Evolutionary conservation across 2,329 filamentous ascomycete species (phyloP).

Genomic region (Ophiocordyceps camponoti-floridani): DNA sequence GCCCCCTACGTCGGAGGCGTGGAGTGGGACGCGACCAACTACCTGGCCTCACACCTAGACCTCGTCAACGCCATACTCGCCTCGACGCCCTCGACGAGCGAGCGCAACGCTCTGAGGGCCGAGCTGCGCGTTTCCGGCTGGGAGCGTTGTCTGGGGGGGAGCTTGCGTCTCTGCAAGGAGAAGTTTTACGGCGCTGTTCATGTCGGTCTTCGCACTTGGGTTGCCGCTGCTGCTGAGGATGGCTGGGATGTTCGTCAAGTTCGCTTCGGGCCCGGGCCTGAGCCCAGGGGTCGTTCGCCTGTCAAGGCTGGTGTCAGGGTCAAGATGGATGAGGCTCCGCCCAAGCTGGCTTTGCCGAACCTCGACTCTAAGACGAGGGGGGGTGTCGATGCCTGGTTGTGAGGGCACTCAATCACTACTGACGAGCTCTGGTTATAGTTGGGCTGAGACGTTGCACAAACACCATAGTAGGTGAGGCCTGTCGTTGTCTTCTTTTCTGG

Average conservation of each 20-base stretch:
- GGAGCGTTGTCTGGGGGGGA: constrained; percentile 76
- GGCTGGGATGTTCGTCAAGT: constrained; percentile 75
- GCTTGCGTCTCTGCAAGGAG: constrained; percentile 81
- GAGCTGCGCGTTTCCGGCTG: constrained; percentile 72
- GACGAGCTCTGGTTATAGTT: too few relatives aligned
- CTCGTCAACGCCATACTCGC: constrained; percentile 82
- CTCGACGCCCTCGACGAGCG: constrained; percentile 48
- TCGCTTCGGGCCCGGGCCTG: constrained; percentile 44
- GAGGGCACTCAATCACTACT: background rate
- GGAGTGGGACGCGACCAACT: constrained; percentile 97
- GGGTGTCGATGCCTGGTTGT: constrained; percentile 15
- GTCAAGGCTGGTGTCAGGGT: constrained; percentile 20
- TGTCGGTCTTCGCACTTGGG: constrained; percentile 76
- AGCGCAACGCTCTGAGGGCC: constrained; percentile 62
- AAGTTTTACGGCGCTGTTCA: constrained; percentile 94
- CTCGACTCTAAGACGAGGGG: constrained; percentile 28
- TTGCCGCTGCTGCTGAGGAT: constrained; percentile 71
- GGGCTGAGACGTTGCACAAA: too few relatives aligned
- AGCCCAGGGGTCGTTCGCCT: constrained; percentile 10
- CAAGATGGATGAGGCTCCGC: constrained; percentile 34
- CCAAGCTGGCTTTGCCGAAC: constrained; percentile 40
- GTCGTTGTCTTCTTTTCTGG: too few relatives aligned
- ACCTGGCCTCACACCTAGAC: constrained; percentile 81
- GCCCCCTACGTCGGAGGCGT: constrained; percentile 94
- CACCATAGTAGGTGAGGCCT: too few relatives aligned